Base-by-base conservation (phyloP, 2,329 filamentous ascomycete genomes). In the Stagonosporopsis vannaccii region DNA sequence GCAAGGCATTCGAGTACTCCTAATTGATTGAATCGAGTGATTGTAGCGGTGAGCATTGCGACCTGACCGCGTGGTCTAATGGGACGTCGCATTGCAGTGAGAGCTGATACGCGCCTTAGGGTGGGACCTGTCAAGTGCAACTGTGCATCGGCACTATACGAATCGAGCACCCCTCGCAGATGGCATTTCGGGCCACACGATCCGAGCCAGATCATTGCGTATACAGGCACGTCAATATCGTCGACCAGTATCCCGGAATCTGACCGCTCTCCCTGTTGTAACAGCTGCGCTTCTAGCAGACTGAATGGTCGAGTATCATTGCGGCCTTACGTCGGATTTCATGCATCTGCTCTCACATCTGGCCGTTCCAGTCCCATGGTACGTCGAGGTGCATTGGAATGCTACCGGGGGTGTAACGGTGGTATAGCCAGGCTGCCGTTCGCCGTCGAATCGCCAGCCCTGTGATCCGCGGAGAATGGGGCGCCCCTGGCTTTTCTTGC, bases 401-500 rank as follows among this genome's bases (percentile, higher is more conserved):
- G 53, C 37, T 56, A 51, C 42, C 53, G 42, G 46, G 53, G 53
- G 47, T 56, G 53, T 51, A 56, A 56, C 53, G 47, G 47, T 56
- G 37, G 47, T 51, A 56, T 56, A 48, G 30, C 47, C 46, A 51
- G 53, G 47, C 26, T 47, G 47, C 42, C 53, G 53, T 46, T 48
- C 42, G 42, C 32, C 53, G 30, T 51, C 35, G 40, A 42, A 32
- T 19, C 48, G 47, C 47, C 47, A 56, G 53, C 53, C 46, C 47
- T 51, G 53, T 43, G 47, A 51, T 43, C 33, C 47, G 36, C 32
- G 19, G 19, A 43, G 32, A 46, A 51, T 48, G 48, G 48, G 47
- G 47, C 25, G 53, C 42, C 48, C 41, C 42, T 51, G 37, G 47
- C 47, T 51, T 25, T 25, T 23, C 32, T n/a, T 32, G 35, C 30